Evolutionary conservation across 768 basidiomycete genomes (phyloP), one percentile per base, ranked within the genome.

Genomic region (Dacryopinax spathularia): DNA sequence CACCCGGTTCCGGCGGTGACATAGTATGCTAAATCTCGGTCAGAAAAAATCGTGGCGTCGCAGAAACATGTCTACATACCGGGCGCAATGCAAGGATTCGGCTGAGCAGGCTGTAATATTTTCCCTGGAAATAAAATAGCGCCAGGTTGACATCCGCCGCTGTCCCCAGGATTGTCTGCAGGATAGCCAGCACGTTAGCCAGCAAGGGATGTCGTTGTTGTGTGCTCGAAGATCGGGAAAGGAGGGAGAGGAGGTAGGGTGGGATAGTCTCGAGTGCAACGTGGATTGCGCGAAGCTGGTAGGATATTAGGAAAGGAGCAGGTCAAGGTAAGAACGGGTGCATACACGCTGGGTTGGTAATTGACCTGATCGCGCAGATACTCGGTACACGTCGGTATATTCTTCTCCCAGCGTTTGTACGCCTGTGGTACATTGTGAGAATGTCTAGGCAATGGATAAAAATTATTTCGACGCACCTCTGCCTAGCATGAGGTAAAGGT

Each of bases 321-420:
- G 16, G 20, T 16, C 33, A 34, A 13, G 41, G 20, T 22, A 5
- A n/a, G 6, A 41, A 60, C 7, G 22, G n/a, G 15, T 3, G 60
- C 68, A 34, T 33, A 73, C 72, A 37, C 70, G 70, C 22, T 67
- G 72, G 15, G 83, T 76, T 1, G 84, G 86, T 22, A 78, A 79
- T 2, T 73, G 68, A 33, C 72, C 67, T 0, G 73, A 75, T 31
- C 72, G 74, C 1, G 76, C 70, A 12, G 85, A 82, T 63, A 84
- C 82, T 67, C 85, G 83, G 87, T 89, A 89, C 34, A 88, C 84
- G 69, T 87, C 86, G 0, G 89, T 91, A 69, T 93, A 93, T 70
- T 93, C 91, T 72, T 93, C 91, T n/a, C 91, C 91, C 0, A 92
- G 78, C 2, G 87, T 91, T 73, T 92, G 90, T 10, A 79, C 80